phyloP scores from a whole-genome alignment of 768 basidiomycete species.

The Tylopilus felleus region DNA sequence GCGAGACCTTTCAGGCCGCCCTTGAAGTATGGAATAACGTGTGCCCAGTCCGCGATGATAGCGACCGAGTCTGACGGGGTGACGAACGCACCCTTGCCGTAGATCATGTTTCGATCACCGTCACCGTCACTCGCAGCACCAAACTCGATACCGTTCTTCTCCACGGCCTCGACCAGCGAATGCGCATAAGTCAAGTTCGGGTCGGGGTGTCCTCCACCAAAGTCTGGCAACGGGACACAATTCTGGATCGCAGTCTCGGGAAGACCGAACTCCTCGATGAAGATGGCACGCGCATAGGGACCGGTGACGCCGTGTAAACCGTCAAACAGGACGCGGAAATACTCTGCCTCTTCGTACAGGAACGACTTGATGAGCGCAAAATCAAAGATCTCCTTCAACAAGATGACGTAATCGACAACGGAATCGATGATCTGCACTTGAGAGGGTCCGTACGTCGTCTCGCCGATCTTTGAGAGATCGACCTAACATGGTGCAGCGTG shows the following conservation, averaged over 20 bases:
- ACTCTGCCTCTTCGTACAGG: conserved; percentile 62
- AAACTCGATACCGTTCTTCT: conserved; percentile 80
- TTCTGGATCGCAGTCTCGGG: conserved; percentile 83
- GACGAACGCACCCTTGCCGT: conserved; percentile 96
- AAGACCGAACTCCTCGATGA: conserved; percentile 80
- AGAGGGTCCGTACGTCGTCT: conserved; percentile 76
- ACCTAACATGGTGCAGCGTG: conserved; percentile 42
- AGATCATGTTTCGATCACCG: conserved; percentile 99
- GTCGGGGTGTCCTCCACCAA: conserved; percentile 97
- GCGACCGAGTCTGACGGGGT: conserved; percentile 98
- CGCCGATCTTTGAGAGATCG: conserved; percentile 80
- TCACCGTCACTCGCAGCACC: conserved; percentile 98
- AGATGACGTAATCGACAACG: conserved; percentile 79
- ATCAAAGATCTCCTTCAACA: conserved; percentile 90
- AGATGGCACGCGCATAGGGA: conserved; percentile 88
- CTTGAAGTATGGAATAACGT: conserved; percentile 87
- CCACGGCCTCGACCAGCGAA: conserved; percentile 88
- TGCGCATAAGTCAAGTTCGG: conserved; percentile 98
- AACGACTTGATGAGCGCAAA: conserved; percentile 89
- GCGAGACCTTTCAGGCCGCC: conserved; percentile 94
- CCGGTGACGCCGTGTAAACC: conserved; percentile 96
- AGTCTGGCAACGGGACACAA: conserved; percentile 88
- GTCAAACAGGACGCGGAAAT: conserved; percentile 90
- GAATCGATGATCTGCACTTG: conserved; percentile 92
- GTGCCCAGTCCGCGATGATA: conserved; percentile 97